Base-by-base conservation (phyloP, 495 filamentous ascomycete species). In the Saxophila tyrrhenica region DNA sequence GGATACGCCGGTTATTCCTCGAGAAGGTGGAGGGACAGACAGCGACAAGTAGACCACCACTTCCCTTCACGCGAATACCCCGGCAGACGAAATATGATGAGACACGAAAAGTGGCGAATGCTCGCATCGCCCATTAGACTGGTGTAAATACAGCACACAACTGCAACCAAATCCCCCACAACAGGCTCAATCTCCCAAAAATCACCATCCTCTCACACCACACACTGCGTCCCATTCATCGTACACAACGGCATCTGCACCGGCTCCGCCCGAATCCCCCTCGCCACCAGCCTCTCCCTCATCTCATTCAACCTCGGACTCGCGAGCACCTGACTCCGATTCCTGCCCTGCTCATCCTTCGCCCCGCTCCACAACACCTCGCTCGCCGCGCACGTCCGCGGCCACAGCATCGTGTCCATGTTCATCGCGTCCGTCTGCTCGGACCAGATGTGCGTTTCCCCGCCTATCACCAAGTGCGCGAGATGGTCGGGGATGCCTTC, bases 331-430 rank as follows among this genome's bases (percentile, higher is more conserved):
- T 85, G 81, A 44, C 75, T 83, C 50, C 84, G 72, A 64, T 84
- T 85, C 52, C 74, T 62, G 3, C 84, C 84, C 16, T 67, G 52
- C 0, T 71, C 75, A 60, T 86, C 80, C 43, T 71, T 69, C 17
- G 79, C 67, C 13, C 85, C 86, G 25, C 76, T 81, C 87, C 86
- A 91, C 25, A 89, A 71, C 9, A 87, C 81, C 67, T 90, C 86
- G 39, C 73, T 86, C 0, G 81, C 85, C 7, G 83, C 86, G 25
- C 59, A 74, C 0, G 76, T 76, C 10, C 86, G 73, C 22, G 87
- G 87, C 87, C 87, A 92, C 0, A 87, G 65, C 69, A 84, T 80
- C 48, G 67, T 62, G 66, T 90, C 86, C 2, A 89, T 59, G 57
- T 77, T 87, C 24, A 76, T 69, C 0, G 77, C 64, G 62, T 92